These are phyloP conservation scores for Paramyrothecium roridum DNA, from an alignment of 2,329 filamentous ascomycete genomes.

Conservation along the genomic window DNA sequence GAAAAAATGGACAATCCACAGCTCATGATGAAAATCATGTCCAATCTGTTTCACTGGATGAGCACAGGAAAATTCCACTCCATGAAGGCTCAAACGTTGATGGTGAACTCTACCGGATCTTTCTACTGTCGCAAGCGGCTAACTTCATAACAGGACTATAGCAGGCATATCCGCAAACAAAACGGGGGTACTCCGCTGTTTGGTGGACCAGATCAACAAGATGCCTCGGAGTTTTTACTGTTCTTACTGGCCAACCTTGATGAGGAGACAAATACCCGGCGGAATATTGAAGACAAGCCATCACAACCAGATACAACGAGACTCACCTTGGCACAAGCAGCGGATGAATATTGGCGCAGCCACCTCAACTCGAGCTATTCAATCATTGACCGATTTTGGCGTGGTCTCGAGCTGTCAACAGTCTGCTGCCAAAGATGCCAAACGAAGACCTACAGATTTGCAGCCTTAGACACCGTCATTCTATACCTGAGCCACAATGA, in stretches of 20 bases:
- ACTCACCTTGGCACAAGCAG: slow-evolving; percentile 48
- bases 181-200: slow-evolving; percentile 42
- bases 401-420: slow-evolving; percentile 69
- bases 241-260: slow-evolving; percentile 80
- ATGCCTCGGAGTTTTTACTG: slow-evolving; percentile 84
- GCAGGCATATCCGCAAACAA: slow-evolving; percentile 30
- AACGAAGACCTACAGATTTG: slow-evolving; percentile 43
- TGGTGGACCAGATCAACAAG: slow-evolving; percentile 77
- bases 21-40: slow-evolving; percentile 57
- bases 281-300: slow-evolving; percentile 35
- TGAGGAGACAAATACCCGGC: slow-evolving; percentile 72
- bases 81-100: slow-evolving; percentile 54
- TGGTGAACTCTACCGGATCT: slow-evolving; percentile 41
- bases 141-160: slow-evolving; percentile 49
- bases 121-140: slow-evolving; percentile 5
- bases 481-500: slow-evolving; percentile 31
- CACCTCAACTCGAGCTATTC: slow-evolving; percentile 69
- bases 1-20: slow-evolving; percentile 52
- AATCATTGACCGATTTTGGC: slow-evolving; percentile 78
- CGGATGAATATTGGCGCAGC: slow-evolving; percentile 69
- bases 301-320: slow-evolving; percentile 27
- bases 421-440: slow-evolving; percentile 63
- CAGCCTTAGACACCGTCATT: slow-evolving; percentile 52
- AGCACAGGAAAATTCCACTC: slow-evolving; percentile 43
- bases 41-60: slow-evolving; percentile 58